Conservation (phyloP, 129 eudicot species). For the Artemisia tridentata region DNA sequence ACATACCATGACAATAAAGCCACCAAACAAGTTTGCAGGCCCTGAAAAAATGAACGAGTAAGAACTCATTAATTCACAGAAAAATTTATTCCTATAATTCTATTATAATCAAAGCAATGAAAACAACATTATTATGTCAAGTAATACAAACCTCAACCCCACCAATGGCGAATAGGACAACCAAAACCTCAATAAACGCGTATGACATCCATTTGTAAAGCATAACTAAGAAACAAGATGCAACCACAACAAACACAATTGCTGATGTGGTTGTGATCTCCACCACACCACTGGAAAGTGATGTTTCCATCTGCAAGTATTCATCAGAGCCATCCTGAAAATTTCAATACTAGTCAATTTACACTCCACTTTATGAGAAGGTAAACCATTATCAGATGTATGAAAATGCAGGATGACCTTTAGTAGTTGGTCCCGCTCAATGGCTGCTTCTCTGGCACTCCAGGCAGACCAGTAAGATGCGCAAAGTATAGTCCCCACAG, state of each 20-base stretch:
- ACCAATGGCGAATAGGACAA: slow-evolving; percentile 88
- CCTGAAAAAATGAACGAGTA: slow-evolving; percentile 47
- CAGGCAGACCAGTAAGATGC: slow-evolving; percentile 99
- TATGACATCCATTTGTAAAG: slow-evolving; percentile 88
- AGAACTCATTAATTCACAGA: slow-evolving; percentile 19
- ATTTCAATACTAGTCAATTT: slow-evolving; percentile 9
- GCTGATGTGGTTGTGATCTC: slow-evolving; percentile 86
- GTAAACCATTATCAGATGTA: neutral
- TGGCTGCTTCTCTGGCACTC: slow-evolving; percentile 85
- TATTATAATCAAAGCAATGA: slow-evolving; percentile 12
- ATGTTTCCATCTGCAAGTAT: slow-evolving; percentile 31
- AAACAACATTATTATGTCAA: slow-evolving; percentile 10
- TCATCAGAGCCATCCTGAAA: slow-evolving; percentile 84
- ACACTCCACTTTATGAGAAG: neutral
- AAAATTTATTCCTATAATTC: neutral
- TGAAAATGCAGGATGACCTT: slow-evolving; percentile 46
- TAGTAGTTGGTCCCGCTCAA: slow-evolving; percentile 80
- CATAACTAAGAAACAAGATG: slow-evolving; percentile 92
- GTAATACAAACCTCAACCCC: slow-evolving; percentile 72
- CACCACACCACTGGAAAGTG: slow-evolving; percentile 58
- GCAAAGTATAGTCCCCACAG: slow-evolving; percentile 88
- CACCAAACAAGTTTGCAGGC: slow-evolving; percentile 89
- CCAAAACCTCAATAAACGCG: slow-evolving; percentile 84
- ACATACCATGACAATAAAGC: slow-evolving; percentile 83
- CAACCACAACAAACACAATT: slow-evolving; percentile 78